Base-by-base conservation (phyloP, 306 rosid species). In the Dicorynia guianensis region DNA sequence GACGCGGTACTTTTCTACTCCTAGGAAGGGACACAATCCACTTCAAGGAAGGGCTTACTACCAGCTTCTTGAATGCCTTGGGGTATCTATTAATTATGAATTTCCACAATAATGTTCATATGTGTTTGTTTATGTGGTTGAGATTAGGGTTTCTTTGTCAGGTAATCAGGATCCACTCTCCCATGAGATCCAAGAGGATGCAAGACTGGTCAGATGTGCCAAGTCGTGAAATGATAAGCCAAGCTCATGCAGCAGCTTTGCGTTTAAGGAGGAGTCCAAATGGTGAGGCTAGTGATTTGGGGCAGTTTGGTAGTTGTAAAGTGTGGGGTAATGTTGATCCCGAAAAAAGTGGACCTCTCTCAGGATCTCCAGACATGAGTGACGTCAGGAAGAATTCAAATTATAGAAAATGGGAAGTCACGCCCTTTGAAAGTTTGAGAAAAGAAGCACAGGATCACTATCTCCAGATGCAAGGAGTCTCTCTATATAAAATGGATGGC, bases 21-120 rank as follows among this genome's bases (percentile, higher is more conserved):
- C 98, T 55, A 92, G 92, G 87, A 87, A 92, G 80, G 98, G 98
- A 72, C 98, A 95, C 80, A 95, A 95, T 79, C 98, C 98, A 77
- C 98, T 95, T 86, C 98, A 95, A 81, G 98, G 98, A 81, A 92
- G 98, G 80, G 98, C 98, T 38, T 95, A 92, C 82, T 95, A 95
- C 83, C 98, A 95, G 76, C 97, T 95, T 74, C 77, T 95, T 53
- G 98, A 95, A 83, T 95, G 98, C 86, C 98, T 95, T 77, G 98
- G 98, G 71, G 98, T 95, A 95, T 80, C 78, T 72, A 33, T 57
- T 49, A 53, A 39, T 48, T 72, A 77, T 72, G 38, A n/a, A 61
- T 62, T 33, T 67, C 64, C 43, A 8, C 64, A 25, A 43, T 66
- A 7, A 20, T 33, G 12, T 52, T 34, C 18, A 0, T 36, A 12